Percentiles rank a stretch among this genome's conserved stretches.
Evolutionary conservation across 306 rosid genomes (phyloP).

Genomic region (Vigna unguiculata): DNA sequence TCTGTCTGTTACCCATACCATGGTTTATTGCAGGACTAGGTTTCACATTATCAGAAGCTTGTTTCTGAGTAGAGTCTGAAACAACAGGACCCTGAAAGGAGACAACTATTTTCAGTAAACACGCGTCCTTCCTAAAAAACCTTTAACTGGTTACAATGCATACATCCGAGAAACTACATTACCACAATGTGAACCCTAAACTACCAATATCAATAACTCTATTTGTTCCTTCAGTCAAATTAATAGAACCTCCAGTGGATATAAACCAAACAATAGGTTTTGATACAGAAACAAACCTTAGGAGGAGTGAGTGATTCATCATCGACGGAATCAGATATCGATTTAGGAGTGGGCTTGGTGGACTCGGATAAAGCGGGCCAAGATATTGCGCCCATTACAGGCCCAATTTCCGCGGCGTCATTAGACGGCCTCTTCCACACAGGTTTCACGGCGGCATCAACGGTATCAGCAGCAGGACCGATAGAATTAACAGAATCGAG

Average conservation of each 20-base stretch:
- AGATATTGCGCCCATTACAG: slow-evolving; percentile 73
- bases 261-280: not conserved
- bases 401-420: slow-evolving; percentile 57
- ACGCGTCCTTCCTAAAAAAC: not conserved
- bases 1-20: slow-evolving; percentile 57
- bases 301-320: slow-evolving; percentile 52
- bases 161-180: not conserved
- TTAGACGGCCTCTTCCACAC: slow-evolving; percentile 81
- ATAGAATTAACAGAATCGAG: slow-evolving; percentile 49
- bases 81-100: slow-evolving; percentile 58
- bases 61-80: slow-evolving; percentile 53
- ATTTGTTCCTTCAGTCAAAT: not conserved
- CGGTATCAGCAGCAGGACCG: slow-evolving; percentile 36
- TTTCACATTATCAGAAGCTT: slow-evolving; percentile 49
- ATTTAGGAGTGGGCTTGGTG: slow-evolving; percentile 60
- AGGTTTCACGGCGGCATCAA: slow-evolving; percentile 54
- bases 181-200: slow-evolving; percentile 7
- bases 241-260: not conserved
- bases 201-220: not conserved
- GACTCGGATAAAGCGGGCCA: slow-evolving; percentile 85
- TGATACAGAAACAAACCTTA: slow-evolving; percentile 58
- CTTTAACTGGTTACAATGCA: not conserved
- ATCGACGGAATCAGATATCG: slow-evolving; percentile 51
- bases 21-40: slow-evolving; percentile 54
- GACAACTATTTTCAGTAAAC: not conserved